These are phyloP conservation scores for Ceratocystis destructans DNA, from an alignment of 2,329 filamentous ascomycete genomes.

Conservation along the genomic window DNA sequence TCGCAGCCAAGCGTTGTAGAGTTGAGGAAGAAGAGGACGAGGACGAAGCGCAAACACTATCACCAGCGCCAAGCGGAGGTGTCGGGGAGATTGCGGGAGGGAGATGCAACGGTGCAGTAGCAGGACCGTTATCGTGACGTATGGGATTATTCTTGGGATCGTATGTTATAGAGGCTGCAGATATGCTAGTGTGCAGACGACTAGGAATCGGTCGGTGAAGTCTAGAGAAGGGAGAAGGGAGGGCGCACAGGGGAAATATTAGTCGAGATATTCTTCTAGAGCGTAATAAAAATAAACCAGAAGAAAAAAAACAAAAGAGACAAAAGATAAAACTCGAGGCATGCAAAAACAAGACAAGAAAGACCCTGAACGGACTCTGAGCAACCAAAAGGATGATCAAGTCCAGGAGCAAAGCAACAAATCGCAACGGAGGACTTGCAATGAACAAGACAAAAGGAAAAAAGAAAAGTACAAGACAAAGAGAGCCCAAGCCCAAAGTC, in stretches of 20 bases:
- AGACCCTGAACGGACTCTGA: not conserved
- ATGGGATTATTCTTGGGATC: not conserved
- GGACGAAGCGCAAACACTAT: not conserved
- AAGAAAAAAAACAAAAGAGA: not conserved
- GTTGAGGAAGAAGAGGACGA: not conserved
- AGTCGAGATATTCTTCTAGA: not conserved
- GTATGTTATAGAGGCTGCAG: constrained; percentile 6
- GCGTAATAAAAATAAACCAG: not conserved
- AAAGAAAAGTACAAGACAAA: not conserved
- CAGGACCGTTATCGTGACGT: constrained; percentile 14
- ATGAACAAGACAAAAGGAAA: not conserved
- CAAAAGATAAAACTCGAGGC: too few species aligned
- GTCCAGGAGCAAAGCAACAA: not conserved
- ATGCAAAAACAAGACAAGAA: not conserved
- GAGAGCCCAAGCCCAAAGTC: not conserved
- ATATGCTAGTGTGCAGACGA: constrained; percentile 17
- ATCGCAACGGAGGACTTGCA: not conserved
- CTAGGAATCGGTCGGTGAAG: constrained; percentile 14
- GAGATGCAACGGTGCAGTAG: constrained; percentile 13
- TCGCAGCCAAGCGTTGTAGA: not conserved
- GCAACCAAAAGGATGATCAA: constrained; percentile 1
- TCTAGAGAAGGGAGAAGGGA: not conserved
- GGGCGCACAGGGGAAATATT: not conserved
- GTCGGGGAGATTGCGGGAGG: not conserved
- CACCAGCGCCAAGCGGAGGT: not conserved